A percentile compares a stretch with the other conserved stretches of the same genome.
Conservation (phyloP, 1,284 basidiomycete genomes). For the Melanopsichium pennsylvanicum region DNA sequence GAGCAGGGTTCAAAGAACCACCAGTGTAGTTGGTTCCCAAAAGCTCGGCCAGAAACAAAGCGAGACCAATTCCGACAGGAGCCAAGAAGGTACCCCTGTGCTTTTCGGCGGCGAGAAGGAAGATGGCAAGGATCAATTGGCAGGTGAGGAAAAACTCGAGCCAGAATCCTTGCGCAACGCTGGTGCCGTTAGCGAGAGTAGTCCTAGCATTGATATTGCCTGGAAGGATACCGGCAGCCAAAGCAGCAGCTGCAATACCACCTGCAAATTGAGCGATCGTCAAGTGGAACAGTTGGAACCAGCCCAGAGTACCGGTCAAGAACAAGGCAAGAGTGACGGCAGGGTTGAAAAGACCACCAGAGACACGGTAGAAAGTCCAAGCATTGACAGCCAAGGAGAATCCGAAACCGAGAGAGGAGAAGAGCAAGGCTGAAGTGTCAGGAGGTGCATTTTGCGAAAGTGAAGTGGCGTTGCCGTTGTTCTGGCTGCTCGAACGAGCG, state of each 20-base stretch:
- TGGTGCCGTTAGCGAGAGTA: slow-evolving; percentile 62
- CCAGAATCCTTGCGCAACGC: slow-evolving; percentile 57
- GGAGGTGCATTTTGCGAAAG: slow-evolving; percentile 28
- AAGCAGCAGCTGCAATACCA: slow-evolving; percentile 68
- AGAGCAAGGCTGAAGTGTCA: slow-evolving; percentile 65
- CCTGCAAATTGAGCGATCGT: slow-evolving; percentile 68
- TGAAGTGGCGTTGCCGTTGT: slow-evolving; percentile 18
- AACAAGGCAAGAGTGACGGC: slow-evolving; percentile 68
- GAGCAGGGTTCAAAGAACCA: slow-evolving; percentile 55
- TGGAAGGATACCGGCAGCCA: slow-evolving; percentile 66
- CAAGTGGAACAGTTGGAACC: slow-evolving; percentile 66
- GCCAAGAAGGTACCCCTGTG: slow-evolving; percentile 66
- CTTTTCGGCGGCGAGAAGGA: slow-evolving; percentile 69
- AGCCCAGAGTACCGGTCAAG: slow-evolving; percentile 67
- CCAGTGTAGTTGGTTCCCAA: slow-evolving; percentile 57
- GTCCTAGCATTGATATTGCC: slow-evolving; percentile 67
- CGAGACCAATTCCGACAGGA: slow-evolving; percentile 55
- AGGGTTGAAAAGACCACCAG: slow-evolving; percentile 66
- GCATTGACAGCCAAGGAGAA: slow-evolving; percentile 65
- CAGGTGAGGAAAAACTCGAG: slow-evolving; percentile 69
- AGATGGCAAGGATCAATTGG: slow-evolving; percentile 66
- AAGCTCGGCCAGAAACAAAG: slow-evolving; percentile 47
- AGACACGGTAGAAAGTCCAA: slow-evolving; percentile 50
- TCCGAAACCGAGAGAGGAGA: slow-evolving; percentile 68
- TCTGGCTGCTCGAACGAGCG: slow-evolving; percentile 15